A percentile compares a stretch with the other conserved stretches of the same genome.
phyloP scores from a whole-genome alignment of 1,139 yeast species.

The Yamadazyma sp. region DNA sequence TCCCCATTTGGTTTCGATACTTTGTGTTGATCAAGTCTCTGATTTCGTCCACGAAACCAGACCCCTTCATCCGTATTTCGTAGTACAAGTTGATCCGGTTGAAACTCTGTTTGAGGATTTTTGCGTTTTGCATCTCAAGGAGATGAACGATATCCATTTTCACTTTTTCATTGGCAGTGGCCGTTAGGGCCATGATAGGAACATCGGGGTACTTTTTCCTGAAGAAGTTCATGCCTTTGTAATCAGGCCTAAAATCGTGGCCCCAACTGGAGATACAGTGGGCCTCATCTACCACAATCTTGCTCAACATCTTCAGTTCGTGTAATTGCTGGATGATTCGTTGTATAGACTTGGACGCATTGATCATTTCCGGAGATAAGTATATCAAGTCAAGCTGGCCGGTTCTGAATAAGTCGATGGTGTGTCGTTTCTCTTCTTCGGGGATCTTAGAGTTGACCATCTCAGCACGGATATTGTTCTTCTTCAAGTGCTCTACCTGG shows the following conservation, averaged over 20 bases:
- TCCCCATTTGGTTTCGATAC: conserved; percentile 70
- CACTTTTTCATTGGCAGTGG: conserved; percentile 94
- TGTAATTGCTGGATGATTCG: conserved; percentile 61
- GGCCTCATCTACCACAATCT: conserved; percentile 96
- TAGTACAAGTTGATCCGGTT: conserved; percentile 85
- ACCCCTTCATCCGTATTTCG: conserved; percentile 66
- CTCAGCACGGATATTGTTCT: conserved; percentile 72
- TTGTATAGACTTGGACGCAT: conserved; percentile 70
- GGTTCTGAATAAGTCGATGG: conserved; percentile 59
- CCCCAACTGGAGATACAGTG: conserved; percentile 99
- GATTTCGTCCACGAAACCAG: conserved; percentile 60
- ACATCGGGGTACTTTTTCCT: conserved; percentile 72
- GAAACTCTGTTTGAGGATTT: conserved; percentile 73
- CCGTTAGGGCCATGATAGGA: conserved; percentile 95
- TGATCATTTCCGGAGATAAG: conserved; percentile 94
- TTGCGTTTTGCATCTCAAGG: conserved; percentile 55
- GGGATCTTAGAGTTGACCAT: conserved; percentile 83
- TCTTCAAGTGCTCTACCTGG: conserved; percentile 80
- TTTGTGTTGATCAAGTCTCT: conserved; percentile 52
- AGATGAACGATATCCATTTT: conserved; percentile 82
- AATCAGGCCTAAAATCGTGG: conserved; percentile 96
- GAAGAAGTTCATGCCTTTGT: conserved; percentile 75
- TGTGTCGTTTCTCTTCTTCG: conserved; percentile 61
- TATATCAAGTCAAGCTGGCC: conserved; percentile 79
- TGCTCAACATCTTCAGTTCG: conserved; percentile 59